A percentile compares a stretch with the other conserved stretches of the same genome.
phyloP scores from a whole-genome alignment of 768 basidiomycete genomes.

The Cystofilobasidium ferigula region DNA sequence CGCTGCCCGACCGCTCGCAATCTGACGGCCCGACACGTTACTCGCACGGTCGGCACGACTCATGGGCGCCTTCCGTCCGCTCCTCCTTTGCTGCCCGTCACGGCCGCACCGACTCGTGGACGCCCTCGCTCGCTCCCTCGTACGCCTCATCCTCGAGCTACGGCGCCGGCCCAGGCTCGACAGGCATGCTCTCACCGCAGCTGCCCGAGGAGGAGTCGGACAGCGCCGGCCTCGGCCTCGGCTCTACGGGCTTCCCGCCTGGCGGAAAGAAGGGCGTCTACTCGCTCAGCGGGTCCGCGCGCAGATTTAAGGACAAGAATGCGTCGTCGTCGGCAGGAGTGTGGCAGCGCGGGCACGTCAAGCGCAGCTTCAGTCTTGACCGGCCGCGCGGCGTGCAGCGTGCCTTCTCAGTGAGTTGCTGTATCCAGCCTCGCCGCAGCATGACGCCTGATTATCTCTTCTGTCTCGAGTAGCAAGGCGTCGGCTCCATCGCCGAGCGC shows the following conservation, averaged over 20 bases:
- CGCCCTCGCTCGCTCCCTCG: constrained; percentile 24
- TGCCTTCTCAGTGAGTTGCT: constrained; percentile 22
- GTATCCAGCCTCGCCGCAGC: not conserved
- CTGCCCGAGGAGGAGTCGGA: constrained; percentile 5
- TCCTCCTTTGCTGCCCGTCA: constrained; percentile 7
- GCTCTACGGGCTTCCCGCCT: not conserved
- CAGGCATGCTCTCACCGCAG: constrained; percentile 8
- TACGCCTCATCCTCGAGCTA: constrained; percentile 21
- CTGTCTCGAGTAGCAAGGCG: constrained; percentile 26
- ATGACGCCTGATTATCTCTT: not conserved
- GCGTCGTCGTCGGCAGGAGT: not conserved
- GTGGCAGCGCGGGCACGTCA: constrained; percentile 23
- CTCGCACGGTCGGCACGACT: constrained; percentile 13
- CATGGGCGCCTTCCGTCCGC: constrained; percentile 21
- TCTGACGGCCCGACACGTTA: not conserved
- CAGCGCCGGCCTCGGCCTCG: not conserved
- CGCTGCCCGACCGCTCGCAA: not conserved
- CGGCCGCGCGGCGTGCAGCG: constrained; percentile 21
- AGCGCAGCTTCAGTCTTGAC: constrained; percentile 31
- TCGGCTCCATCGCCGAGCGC: constrained; percentile 35
- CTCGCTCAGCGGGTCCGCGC: constrained; percentile 1
- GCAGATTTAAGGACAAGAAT: not conserved
- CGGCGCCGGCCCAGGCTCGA: constrained; percentile 1
- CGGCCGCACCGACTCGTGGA: constrained; percentile 26
- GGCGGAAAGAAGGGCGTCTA: constrained; percentile 5